Evolutionary conservation across 306 rosid genomes (phyloP), one percentile per base, ranked within the genome.

Genomic region (Quercus variabilis): DNA sequence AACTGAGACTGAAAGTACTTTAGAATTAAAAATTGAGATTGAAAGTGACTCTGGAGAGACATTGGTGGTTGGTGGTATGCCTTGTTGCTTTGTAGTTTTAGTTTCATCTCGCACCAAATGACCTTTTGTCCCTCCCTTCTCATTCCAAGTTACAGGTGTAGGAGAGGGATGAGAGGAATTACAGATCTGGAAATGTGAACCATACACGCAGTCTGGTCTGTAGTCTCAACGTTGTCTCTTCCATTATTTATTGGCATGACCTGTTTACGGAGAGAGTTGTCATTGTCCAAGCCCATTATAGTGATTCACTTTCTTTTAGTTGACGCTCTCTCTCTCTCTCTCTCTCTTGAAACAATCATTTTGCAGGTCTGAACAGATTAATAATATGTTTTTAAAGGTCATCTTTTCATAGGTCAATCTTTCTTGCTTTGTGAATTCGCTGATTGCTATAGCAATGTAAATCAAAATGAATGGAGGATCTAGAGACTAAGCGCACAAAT

Each of bases 181-280:
- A 31, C 10, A 58, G 41, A 30, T 62, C 13, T 18, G 49, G 71
- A 60, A 20, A 68, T 70, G 80, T 69, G 75, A 78, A 59, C 73
- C 82, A 10, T 77, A 52, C 83, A 77, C 78, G 60, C 77, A 63
- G 55, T 12, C 55, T 77, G 51, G 73, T 69, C 82, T 83, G 60
- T 56, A 68, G 63, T 74, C 78, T 81, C 51, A 19, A 49, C 25
- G 60, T 8, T 41, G 59, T 78, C 69, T 85, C 74, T 25, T 84
- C 77, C 90, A 74, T 81, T 83, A 82, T 80, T 55, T 55, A 73
- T 90, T 80, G 82, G 57, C 12, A 28, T 73, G 75, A 13, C 77
- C 81, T 62, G 21, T 81, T 74, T 75, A 68, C 78, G 82, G 82
- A 79, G 71, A 64, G 82, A 71, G 63, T 55, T 83, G 69, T 74